A percentile compares a stretch with the other conserved stretches of the same genome.
phyloP scores from a whole-genome alignment of 768 basidiomycete genomes.

The Hygrophoropsis aurantiaca region DNA sequence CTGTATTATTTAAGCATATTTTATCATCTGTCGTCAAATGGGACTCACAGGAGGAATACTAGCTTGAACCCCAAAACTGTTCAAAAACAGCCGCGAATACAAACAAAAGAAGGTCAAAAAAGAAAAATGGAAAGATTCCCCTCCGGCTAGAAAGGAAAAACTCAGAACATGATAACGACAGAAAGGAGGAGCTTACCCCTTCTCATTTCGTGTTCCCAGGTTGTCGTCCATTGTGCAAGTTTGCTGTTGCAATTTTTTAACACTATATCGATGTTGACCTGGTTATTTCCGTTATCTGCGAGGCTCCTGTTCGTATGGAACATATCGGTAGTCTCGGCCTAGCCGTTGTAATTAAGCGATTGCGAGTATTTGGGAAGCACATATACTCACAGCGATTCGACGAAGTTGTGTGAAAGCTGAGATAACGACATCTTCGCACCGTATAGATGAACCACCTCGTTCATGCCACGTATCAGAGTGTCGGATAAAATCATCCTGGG shows the following conservation, averaged over 20 bases:
- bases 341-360: constrained; percentile 8
- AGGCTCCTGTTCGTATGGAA: constrained; percentile 55
- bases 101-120: constrained; percentile 76
- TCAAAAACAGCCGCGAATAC: constrained; percentile 78
- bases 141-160: constrained; percentile 48
- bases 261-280: constrained; percentile 73
- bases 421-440: constrained; percentile 81
- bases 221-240: constrained; percentile 68
- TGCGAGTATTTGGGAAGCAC: background rate
- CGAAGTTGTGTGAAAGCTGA: constrained; percentile 77
- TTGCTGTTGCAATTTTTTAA: constrained; percentile 72
- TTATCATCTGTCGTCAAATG: background rate
- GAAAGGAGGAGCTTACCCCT: constrained; percentile 44
- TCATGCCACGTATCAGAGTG: constrained; percentile 73
- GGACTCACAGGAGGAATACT: constrained; percentile 54
- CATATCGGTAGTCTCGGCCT: constrained; percentile 81
- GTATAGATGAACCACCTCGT: constrained; percentile 46
- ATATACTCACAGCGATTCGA: constrained; percentile 65
- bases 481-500: constrained; percentile 68
- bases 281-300: constrained; percentile 44
- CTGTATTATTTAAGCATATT: constrained; percentile 29
- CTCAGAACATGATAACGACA: background rate
- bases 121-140: constrained; percentile 73
- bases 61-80: constrained; percentile 78
- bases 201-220: constrained; percentile 73